A percentile compares a stretch with the other conserved stretches of the same genome.
Conservation (phyloP, 352 stramenopile species). For the Globisporangium cystogenes region DNA sequence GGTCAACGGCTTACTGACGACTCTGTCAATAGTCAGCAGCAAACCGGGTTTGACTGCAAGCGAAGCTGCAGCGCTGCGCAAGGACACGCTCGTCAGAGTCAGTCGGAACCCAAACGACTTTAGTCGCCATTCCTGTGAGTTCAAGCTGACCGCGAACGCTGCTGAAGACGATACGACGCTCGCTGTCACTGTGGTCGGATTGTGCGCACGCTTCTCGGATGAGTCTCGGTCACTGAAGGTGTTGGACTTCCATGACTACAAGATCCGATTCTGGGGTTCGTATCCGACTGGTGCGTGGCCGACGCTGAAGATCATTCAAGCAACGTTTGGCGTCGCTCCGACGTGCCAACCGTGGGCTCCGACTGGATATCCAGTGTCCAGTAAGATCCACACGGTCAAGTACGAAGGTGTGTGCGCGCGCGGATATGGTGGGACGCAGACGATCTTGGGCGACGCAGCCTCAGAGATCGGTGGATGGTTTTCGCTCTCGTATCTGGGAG, state of each 20-base stretch:
- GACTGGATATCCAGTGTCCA: slow-evolving; percentile 27
- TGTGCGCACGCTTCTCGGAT: slow-evolving; percentile 34
- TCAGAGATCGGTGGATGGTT: slow-evolving; percentile 90
- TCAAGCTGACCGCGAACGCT: slow-evolving; percentile 23
- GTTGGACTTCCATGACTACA: slow-evolving; percentile 67
- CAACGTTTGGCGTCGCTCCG: slow-evolving; percentile 25
- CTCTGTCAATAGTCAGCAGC: slow-evolving; percentile 31
- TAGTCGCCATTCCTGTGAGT: slow-evolving; percentile 54
- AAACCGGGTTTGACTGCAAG: slow-evolving; percentile 22
- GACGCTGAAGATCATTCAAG: slow-evolving; percentile 46
- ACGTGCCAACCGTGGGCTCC: slow-evolving; percentile 25
- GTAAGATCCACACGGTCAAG: slow-evolving; percentile 54
- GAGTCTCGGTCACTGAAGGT: slow-evolving; percentile 49
- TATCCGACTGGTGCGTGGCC: slow-evolving; percentile 73
- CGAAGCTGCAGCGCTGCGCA: slow-evolving; percentile 23
- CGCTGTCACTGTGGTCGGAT: slow-evolving; percentile 19
- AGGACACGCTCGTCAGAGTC: slow-evolving; percentile 52
- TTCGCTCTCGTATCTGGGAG: slow-evolving; percentile 80
- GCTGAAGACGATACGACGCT: slow-evolving; percentile 17
- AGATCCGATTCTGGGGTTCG: slow-evolving; percentile 59
- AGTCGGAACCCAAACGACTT: slow-evolving; percentile 72
- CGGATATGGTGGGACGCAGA: slow-evolving; percentile 49
- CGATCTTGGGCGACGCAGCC: slow-evolving; percentile 57
- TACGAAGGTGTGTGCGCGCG: slow-evolving; percentile 57
- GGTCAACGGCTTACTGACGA: slow-evolving; percentile 19